Conservation (phyloP, 2,329 filamentous ascomycete species). For the Botrytis hyacinthi region DNA sequence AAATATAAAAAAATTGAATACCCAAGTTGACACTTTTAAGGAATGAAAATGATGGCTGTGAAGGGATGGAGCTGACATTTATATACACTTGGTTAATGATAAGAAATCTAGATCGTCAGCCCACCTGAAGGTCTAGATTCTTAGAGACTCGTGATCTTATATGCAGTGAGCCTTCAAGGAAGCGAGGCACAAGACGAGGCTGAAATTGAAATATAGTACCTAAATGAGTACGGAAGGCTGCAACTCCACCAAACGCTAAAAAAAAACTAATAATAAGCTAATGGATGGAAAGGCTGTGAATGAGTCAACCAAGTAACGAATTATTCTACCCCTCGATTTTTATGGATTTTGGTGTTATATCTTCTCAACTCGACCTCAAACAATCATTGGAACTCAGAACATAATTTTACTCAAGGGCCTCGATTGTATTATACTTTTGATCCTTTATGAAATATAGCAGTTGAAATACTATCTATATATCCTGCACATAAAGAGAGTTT, state of each 20-base stretch:
- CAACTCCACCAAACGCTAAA: not conserved
- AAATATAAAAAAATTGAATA: conserved; percentile 1
- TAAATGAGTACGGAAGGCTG: not conserved
- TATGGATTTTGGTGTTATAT: not conserved
- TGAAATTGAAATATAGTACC: not conserved
- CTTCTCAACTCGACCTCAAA: not conserved
- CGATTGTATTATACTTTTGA: not conserved
- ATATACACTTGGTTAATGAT: not conserved
- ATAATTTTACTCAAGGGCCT: not conserved
- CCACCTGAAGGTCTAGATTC: conserved; percentile 17
- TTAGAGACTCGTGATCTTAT: conserved; percentile 1
- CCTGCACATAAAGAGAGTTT: not conserved
- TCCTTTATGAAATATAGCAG: not conserved
- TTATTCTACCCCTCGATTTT: not conserved
- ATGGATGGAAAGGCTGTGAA: conserved; percentile 13
- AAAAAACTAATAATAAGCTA: not conserved
- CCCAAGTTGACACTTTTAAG: too few species aligned
- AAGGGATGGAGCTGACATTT: not conserved
- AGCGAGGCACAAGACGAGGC: not conserved
- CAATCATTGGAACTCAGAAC: not conserved
- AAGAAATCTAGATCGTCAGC: conserved; percentile 17
- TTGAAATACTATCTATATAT: not conserved
- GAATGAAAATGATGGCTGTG: not conserved
- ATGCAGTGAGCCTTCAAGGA: conserved; percentile 13
- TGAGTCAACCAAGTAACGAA: not conserved